These are phyloP conservation scores for Alternaria solani DNA, from an alignment of 2,329 filamentous ascomycete genomes.

Conservation along the genomic window DNA sequence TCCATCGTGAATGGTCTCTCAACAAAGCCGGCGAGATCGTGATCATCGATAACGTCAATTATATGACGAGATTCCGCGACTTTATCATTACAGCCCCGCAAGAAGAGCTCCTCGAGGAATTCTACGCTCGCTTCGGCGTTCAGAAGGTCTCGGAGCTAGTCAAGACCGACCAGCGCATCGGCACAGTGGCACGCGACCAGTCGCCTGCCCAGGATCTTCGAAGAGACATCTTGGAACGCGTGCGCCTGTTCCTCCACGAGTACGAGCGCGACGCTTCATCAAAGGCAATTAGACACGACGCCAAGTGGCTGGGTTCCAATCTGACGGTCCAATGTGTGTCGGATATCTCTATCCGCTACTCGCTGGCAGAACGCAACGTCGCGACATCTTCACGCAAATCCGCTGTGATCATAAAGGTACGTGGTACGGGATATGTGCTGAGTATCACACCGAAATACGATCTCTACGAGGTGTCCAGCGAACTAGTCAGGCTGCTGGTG, in stretches of 20 bases:
- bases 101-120: constrained; percentile 83
- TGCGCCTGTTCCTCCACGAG: constrained; percentile 88
- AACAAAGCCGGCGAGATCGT: constrained; percentile 80
- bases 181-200: constrained; percentile 71
- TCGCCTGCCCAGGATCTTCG: constrained; percentile 72
- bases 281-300: constrained; percentile 79
- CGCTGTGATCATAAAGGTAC: constrained; percentile 78
- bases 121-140: constrained; percentile 84
- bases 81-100: constrained; percentile 86
- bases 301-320: constrained; percentile 89
- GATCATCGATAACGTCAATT: constrained; percentile 56
- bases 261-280: constrained; percentile 69
- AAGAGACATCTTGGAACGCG: constrained; percentile 85
- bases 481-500: constrained; percentile 81
- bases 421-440: constrained; percentile 71
- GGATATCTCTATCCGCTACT: constrained; percentile 77
- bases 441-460: constrained; percentile 81
- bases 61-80: constrained; percentile 87
- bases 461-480: constrained; percentile 90
- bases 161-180: constrained; percentile 78
- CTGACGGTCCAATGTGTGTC: constrained; percentile 79
- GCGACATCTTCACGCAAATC: constrained; percentile 55
- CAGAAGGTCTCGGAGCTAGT: constrained; percentile 78
- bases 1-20: constrained; percentile 77
- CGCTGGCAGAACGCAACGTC: constrained; percentile 75